Conservation (phyloP, 805 yeast species). For the Yarrowia hollandica region DNA sequence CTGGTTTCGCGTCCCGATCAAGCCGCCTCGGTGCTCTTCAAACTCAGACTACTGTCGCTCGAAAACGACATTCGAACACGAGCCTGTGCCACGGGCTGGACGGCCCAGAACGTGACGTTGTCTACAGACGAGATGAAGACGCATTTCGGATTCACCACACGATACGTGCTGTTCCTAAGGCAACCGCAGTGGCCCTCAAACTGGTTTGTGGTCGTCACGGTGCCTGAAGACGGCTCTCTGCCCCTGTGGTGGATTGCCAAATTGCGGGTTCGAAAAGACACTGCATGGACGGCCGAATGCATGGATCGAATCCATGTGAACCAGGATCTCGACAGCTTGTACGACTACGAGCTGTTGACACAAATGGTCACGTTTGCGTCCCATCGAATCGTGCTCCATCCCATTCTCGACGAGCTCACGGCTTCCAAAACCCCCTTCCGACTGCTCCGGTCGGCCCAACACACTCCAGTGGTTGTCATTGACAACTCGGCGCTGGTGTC, state of each 20-base stretch:
- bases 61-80: constrained; percentile 55
- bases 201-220: constrained; percentile 45
- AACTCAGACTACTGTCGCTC: constrained; percentile 52
- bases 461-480: constrained; percentile 1
- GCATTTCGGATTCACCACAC: constrained; percentile 35
- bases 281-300: constrained; percentile 36
- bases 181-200: constrained; percentile 43
- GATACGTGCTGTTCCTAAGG: constrained; percentile 39
- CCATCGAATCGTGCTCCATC: constrained; percentile 38
- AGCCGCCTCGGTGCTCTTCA: constrained; percentile 44
- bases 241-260: constrained; percentile 44
- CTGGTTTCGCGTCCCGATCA: constrained; percentile 32
- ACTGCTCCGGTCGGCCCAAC: constrained; percentile 1
- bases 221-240: constrained; percentile 35
- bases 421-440: constrained; percentile 11
- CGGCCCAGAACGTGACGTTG: constrained; percentile 55
- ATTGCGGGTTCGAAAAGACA: constrained; percentile 35
- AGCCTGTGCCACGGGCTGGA: constrained; percentile 69
- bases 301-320: constrained; percentile 35
- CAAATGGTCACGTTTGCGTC: constrained; percentile 36
- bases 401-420: constrained; percentile 39
- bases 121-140: constrained; percentile 49
- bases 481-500: constrained; percentile 14
- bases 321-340: constrained; percentile 31
- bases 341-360: constrained; percentile 39